phyloP scores from a whole-genome alignment of 805 yeast genomes.

The Candida golubevii region DNA sequence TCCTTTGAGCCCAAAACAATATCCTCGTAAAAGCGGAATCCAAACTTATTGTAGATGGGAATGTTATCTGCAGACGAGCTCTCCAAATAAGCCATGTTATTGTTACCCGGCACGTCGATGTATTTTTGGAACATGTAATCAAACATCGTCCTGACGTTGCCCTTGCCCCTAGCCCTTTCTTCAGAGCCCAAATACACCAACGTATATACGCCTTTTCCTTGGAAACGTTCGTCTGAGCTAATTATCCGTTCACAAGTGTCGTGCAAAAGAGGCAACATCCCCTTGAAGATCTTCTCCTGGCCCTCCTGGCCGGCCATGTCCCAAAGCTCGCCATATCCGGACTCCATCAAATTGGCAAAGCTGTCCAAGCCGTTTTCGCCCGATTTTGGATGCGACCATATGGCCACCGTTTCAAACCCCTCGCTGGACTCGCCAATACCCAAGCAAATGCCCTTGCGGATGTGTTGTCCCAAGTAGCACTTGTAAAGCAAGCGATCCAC shows the following conservation, averaged over 20 bases:
- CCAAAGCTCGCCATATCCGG: conserved; percentile 52
- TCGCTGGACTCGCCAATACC: conserved; percentile 44
- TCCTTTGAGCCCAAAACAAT: conserved; percentile 39
- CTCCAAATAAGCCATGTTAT: conserved; percentile 46
- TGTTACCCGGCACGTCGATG: conserved; percentile 36
- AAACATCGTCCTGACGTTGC: conserved; percentile 48
- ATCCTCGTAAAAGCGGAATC: conserved; percentile 46
- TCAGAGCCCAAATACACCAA: conserved; percentile 45
- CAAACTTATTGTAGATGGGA: conserved; percentile 52
- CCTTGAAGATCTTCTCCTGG: conserved; percentile 45
- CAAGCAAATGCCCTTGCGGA: conserved; percentile 45
- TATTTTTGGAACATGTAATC: conserved; percentile 44
- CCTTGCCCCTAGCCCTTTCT: conserved; percentile 49
- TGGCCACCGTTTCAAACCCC: conserved; percentile 49
- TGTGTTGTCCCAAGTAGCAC: conserved; percentile 48
- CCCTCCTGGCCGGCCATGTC: conserved; percentile 46
- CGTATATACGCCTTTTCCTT: conserved; percentile 35
- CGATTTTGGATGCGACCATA: conserved; percentile 50
- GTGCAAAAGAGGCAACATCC: conserved; percentile 49
- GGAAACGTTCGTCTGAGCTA: conserved; percentile 36
- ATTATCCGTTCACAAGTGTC: conserved; percentile 44
- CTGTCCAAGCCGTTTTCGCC: conserved; percentile 39
- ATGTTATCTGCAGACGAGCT: conserved; percentile 43
- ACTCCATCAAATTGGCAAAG: conserved; percentile 44
- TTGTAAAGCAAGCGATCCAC: conserved; percentile 36